Evolutionary conservation across 2,329 filamentous ascomycete species (phyloP).

Genomic region (Monilinia fructicola): DNA sequence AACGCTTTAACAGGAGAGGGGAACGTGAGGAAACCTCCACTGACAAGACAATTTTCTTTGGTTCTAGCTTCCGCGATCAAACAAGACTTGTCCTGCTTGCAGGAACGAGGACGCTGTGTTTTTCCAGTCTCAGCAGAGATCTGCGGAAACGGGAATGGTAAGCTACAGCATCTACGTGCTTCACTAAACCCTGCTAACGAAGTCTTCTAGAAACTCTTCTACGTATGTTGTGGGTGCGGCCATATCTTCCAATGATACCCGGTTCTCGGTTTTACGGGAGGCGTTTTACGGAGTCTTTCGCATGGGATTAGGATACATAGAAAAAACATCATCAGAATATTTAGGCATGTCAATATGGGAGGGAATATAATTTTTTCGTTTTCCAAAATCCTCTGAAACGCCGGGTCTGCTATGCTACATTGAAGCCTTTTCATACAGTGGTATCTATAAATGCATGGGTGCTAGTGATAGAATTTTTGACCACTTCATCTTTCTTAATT

Average conservation of each 20-base stretch:
- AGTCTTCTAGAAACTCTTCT: constrained; percentile 73
- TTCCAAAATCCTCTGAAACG: constrained; percentile 13
- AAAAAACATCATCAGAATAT: neutral
- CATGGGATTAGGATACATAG: constrained; percentile 25
- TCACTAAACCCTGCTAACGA: constrained; percentile 28
- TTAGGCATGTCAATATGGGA: constrained; percentile 7
- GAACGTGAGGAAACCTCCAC: constrained; percentile 34
- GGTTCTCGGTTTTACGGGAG: constrained; percentile 16
- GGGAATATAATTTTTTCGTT: constrained; percentile 15
- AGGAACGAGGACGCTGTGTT: constrained; percentile 89
- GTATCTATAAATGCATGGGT: constrained; percentile 68
- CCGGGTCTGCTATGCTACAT: constrained; percentile 19
- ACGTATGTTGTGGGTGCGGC: constrained; percentile 92
- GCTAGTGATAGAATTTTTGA: constrained; percentile 97
- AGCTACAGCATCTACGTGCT: constrained; percentile 42
- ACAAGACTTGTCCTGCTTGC: constrained; percentile 83
- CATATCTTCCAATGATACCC: constrained; percentile 68
- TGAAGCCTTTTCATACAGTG: constrained; percentile 17
- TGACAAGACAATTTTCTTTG: constrained; percentile 44
- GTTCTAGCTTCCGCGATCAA: constrained; percentile 82
- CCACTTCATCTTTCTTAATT: constrained; percentile 92
- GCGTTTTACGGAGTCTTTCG: constrained; percentile 21
- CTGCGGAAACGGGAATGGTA: constrained; percentile 97
- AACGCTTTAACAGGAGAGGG: constrained; percentile 21
- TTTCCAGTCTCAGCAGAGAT: constrained; percentile 98